Conservation (phyloP, 179 eudicot species). For the Silene coronaria region DNA sequence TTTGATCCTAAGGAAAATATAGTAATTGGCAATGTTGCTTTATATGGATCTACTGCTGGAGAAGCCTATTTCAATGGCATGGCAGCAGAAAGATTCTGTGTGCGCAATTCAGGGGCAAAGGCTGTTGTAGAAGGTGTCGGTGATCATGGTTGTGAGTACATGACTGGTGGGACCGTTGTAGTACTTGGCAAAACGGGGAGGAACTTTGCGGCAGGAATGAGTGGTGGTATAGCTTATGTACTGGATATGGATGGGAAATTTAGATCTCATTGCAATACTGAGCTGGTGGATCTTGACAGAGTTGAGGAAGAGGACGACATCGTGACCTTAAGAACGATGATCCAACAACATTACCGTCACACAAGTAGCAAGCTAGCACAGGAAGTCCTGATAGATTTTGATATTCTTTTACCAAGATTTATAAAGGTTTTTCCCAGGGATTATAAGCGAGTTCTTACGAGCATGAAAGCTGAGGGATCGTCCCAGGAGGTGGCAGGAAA, state of each 20-base stretch:
- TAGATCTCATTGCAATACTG: slow-evolving; percentile 61
- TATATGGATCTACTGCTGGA: slow-evolving; percentile 85
- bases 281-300: slow-evolving; percentile 89
- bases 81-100: slow-evolving; percentile 99
- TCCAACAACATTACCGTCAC: slow-evolving; percentile 95
- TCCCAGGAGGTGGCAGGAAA: slow-evolving; percentile 45
- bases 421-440: slow-evolving; percentile 95
- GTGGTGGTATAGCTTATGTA: slow-evolving; percentile 94
- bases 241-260: slow-evolving; percentile 71
- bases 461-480: slow-evolving; percentile 47
- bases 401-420: slow-evolving; percentile 64
- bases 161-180: slow-evolving; percentile 95
- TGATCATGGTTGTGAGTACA: slow-evolving; percentile 97
- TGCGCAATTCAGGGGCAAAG: slow-evolving; percentile 94
- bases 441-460: slow-evolving; percentile 73
- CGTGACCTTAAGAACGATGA: slow-evolving; percentile 75
- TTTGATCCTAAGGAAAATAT: slow-evolving; percentile 97
- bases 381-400: slow-evolving; percentile 78
- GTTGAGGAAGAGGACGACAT: slow-evolving; percentile 87
- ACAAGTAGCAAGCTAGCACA: slow-evolving; percentile 79
- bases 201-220: slow-evolving; percentile 99
- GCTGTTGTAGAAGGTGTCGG: slow-evolving; percentile 99
- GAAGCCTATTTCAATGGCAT: slow-evolving; percentile 97
- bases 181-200: slow-evolving; percentile 91
- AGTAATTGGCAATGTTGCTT: slow-evolving; percentile 95